phyloP scores from a whole-genome alignment of 768 basidiomycete species.

The Sarcodon aspratus region DNA sequence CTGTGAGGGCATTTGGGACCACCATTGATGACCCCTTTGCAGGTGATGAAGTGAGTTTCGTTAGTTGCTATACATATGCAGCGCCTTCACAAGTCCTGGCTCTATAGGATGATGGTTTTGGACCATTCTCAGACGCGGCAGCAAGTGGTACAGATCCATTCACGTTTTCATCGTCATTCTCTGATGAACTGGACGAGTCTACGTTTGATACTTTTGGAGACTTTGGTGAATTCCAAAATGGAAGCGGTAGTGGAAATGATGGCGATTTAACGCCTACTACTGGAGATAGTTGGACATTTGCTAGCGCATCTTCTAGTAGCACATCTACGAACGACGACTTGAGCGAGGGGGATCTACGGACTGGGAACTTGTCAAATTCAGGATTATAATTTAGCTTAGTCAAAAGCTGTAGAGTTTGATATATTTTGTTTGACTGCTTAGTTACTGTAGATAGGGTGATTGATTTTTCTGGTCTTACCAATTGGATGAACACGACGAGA shows the following conservation, averaged over 20 bases:
- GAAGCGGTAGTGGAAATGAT: constrained; percentile 22
- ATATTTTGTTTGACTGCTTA: too few species aligned
- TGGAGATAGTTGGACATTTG: constrained; percentile 20
- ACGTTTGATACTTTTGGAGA: constrained; percentile 55
- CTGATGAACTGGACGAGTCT: constrained; percentile 49
- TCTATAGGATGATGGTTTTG: constrained; percentile 51
- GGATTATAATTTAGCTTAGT: too few species aligned
- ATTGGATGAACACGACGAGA: too few species aligned
- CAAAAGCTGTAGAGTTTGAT: too few species aligned
- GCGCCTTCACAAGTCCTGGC: constrained; percentile 1
- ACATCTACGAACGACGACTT: too few species aligned
- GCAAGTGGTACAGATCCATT: constrained; percentile 41
- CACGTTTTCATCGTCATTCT: constrained; percentile 33
- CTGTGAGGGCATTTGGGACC: not conserved
- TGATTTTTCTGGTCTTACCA: too few species aligned
- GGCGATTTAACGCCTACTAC: constrained; percentile 13
- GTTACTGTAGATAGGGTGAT: too few species aligned
- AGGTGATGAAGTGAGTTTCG: constrained; percentile 37
- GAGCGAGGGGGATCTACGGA: too few species aligned
- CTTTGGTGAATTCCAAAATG: constrained; percentile 71
- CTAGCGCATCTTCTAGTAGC: constrained; percentile 10
- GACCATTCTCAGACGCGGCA: constrained; percentile 67
- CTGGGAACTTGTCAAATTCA: too few species aligned
- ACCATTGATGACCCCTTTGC: constrained; percentile 35
- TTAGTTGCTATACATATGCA: not conserved